Conservation (phyloP, 176 grass and related monocot species). For the Ensete ventricosum region DNA sequence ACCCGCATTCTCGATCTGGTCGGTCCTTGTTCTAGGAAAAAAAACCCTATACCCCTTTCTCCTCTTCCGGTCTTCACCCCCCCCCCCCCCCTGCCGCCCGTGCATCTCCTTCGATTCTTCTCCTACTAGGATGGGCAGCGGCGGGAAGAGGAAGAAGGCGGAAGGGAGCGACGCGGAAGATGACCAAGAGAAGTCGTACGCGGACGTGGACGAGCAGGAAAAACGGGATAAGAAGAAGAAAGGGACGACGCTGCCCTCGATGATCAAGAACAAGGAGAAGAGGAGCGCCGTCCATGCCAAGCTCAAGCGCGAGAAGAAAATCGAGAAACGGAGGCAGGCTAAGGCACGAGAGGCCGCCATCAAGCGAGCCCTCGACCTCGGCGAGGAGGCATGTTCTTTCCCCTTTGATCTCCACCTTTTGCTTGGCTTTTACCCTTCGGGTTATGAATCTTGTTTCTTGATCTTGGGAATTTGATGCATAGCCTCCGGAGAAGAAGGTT, state of each 20-base stretch:
- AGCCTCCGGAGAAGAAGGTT: conserved; percentile 59
- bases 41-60: too few species aligned
- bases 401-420: background rate
- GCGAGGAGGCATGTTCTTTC: conserved; percentile 50
- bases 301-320: conserved; percentile 81
- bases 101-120: too few species aligned
- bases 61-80: too few species aligned
- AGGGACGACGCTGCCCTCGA: conserved; percentile 33
- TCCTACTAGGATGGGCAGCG: background rate
- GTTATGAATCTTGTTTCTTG: background rate
- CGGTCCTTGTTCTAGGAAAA: too few species aligned
- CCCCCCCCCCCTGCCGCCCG: too few species aligned
- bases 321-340: conserved; percentile 55
- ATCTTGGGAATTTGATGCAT: conserved; percentile 11
- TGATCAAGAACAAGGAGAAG: conserved; percentile 98
- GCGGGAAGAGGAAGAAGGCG: background rate
- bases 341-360: conserved; percentile 37
- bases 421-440: background rate
- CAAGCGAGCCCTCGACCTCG: conserved; percentile 59
- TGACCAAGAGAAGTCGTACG: conserved; percentile 22
- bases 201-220: conserved; percentile 7
- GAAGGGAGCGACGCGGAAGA: conserved; percentile 12
- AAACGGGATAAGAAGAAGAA: background rate
- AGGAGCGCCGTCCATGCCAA: conserved; percentile 68
- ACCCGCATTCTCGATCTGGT: too few species aligned